Percentiles rank a stretch among this genome's conserved stretches.
These are phyloP conservation scores for Alloteropsis semialata DNA, from an alignment of 176 grass and related monocot genomes.

Conservation along the genomic window DNA sequence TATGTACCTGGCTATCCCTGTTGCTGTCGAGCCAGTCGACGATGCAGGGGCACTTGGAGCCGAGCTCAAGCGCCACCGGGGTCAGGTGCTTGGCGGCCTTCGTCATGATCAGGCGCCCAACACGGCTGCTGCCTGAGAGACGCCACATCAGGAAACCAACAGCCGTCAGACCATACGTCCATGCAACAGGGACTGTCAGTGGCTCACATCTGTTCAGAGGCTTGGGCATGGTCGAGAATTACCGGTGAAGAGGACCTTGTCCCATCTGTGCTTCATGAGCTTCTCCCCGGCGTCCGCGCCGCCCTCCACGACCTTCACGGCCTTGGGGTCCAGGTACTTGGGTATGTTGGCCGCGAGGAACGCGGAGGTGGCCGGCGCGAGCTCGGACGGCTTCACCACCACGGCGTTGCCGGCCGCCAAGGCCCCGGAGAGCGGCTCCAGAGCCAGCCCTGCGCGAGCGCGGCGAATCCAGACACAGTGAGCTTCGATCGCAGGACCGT, in stretches of 20 bases:
- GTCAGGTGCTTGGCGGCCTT: slow-evolving; percentile 85
- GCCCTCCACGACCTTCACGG: slow-evolving; percentile 66
- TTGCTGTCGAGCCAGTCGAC: slow-evolving; percentile 49
- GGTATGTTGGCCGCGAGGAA: slow-evolving; percentile 60
- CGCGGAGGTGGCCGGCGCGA: slow-evolving; percentile 52
- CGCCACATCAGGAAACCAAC: neutral
- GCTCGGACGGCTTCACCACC: slow-evolving; percentile 76
- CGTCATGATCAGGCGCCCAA: slow-evolving; percentile 68
- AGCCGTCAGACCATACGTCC: neutral
- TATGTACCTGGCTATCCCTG: slow-evolving; percentile 38
- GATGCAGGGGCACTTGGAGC: slow-evolving; percentile 86
- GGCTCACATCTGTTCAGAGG: neutral
- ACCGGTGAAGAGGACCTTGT: slow-evolving; percentile 94
- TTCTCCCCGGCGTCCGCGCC: slow-evolving; percentile 51
- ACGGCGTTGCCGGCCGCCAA: slow-evolving; percentile 71
- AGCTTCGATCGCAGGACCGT: neutral
- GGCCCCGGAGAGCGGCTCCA: slow-evolving; percentile 76
- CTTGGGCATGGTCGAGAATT: neutral
- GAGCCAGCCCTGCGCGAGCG: slow-evolving; percentile 39
- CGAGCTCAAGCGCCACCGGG: slow-evolving; percentile 70
- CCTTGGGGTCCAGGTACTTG: slow-evolving; percentile 63
- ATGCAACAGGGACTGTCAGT: neutral
- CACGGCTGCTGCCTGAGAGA: slow-evolving; percentile 46
- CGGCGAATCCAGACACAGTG: neutral
- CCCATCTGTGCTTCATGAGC: slow-evolving; percentile 86